Evolutionary conservation across 805 yeast genomes (phyloP), one percentile per base, ranked within the genome.

Genomic region (Metschnikowia proteae): DNA sequence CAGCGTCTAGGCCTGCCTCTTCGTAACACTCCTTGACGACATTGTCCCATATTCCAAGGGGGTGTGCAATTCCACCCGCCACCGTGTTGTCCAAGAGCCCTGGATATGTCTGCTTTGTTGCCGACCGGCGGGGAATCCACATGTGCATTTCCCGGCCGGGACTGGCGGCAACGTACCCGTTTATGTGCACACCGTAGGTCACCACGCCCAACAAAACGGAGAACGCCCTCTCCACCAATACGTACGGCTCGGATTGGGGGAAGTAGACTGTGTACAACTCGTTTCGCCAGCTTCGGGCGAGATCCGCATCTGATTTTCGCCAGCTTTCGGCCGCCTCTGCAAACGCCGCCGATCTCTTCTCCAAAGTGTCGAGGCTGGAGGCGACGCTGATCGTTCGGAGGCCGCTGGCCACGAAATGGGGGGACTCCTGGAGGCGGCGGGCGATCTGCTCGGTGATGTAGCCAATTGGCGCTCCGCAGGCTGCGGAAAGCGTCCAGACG

Each of bases 31-130:
- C 99, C 62, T 94, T 94, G 17, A 87, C 56, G 3, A 84, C 81
- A 0, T 97, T 92, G 40, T 88, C 96, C 60, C 73, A 68, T 2
- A 82, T 70, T 0, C 90, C 88, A 55, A 80, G 73, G 0, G 96
- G 96, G 63, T 84, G 75, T 0, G 96, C 97, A 3, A 94, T 60
- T 0, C 99, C 99, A 1, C 99, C 99, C 0, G 96, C 99, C 5
- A 94, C 87, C 0, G 96, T 89, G 64, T 91, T 92, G 64, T 94
- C 99, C 34, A 91, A 75, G 86, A 81, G 85, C 0, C 87, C 86
- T 0, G 99, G 98, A 69, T 81, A 92, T 0, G 99, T 94, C 13
- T 84, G 84, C 64, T 94, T 94, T 1, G 82, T 75, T 4, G 71
- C 64, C 0, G 97, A 78, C 55, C 99, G 71, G 52, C 88, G 71